A percentile compares a stretch with the other conserved stretches of the same genome.
phyloP scores from a whole-genome alignment of 371 early-diverging fungal species.

The Mucor lusitanicus region DNA sequence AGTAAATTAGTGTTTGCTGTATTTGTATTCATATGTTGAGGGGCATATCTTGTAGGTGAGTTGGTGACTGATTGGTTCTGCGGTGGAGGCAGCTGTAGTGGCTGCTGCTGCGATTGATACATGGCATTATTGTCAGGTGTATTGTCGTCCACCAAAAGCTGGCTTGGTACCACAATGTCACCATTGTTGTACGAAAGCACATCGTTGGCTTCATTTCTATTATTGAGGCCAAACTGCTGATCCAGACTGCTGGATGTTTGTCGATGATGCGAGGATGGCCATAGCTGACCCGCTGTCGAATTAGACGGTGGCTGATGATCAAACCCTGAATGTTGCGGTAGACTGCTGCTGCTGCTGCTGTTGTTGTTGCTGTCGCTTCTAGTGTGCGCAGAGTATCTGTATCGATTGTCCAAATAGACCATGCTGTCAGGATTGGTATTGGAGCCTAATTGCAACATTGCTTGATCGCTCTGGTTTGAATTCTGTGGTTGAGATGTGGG shows the following conservation, averaged over 20 bases:
- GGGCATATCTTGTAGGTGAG: neutral
- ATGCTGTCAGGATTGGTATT: neutral
- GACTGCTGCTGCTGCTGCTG: neutral
- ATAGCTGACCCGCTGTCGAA: neutral
- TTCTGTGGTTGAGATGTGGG: neutral
- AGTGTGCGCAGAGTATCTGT: neutral
- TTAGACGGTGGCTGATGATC: neutral
- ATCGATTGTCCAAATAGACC: constrained; percentile 5
- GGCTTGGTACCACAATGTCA: constrained; percentile 10
- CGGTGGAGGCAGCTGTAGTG: neutral
- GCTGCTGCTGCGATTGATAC: neutral
- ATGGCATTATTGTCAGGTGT: neutral
- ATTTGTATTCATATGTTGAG: neutral
- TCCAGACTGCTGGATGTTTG: neutral
- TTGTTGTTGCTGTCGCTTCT: neutral
- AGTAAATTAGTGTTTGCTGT: neutral
- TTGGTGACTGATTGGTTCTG: neutral
- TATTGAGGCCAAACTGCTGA: neutral
- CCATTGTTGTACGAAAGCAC: neutral
- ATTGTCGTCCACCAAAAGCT: constrained; percentile 1
- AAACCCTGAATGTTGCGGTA: neutral
- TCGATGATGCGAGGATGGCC: neutral
- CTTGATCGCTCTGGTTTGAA: neutral
- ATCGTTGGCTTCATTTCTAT: neutral
- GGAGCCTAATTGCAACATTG: neutral